phyloP scores from a whole-genome alignment of 331 rosid species.

The Arachis monticola region DNA sequence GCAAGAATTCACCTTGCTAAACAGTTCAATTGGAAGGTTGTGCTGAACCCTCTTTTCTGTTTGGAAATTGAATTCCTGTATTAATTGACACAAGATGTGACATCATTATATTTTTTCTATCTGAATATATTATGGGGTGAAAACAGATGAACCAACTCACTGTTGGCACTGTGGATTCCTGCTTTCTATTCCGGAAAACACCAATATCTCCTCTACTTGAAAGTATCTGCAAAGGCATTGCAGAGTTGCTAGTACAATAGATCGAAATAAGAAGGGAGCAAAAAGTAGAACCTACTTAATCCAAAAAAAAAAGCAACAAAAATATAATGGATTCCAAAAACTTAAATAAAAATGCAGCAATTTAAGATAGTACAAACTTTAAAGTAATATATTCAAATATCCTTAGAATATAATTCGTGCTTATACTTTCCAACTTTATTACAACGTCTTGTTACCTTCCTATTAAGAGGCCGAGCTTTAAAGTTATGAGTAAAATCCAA shows the following conservation, averaged over 20 bases:
- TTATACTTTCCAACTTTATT: slow-evolving; percentile 13
- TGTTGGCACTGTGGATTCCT: slow-evolving; percentile 78
- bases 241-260: slow-evolving; percentile 20
- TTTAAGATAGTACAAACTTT: slow-evolving; percentile 1
- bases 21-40: slow-evolving; percentile 76
- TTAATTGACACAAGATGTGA: slow-evolving; percentile 42
- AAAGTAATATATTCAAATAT: slow-evolving; percentile 1
- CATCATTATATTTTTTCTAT: slow-evolving; percentile 1
- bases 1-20: slow-evolving; percentile 70
- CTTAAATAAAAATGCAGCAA: not conserved
- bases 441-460: slow-evolving; percentile 58
- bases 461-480: slow-evolving; percentile 81
- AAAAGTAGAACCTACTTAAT: slow-evolving; percentile 22
- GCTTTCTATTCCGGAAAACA: slow-evolving; percentile 77
- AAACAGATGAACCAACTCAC: slow-evolving; percentile 49
- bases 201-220: slow-evolving; percentile 89
- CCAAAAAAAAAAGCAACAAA: not conserved
- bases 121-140: slow-evolving; percentile 12
- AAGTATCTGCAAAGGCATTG: slow-evolving; percentile 64
- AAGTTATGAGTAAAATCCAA: slow-evolving; percentile 52
- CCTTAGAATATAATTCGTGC: slow-evolving; percentile 26
- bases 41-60: slow-evolving; percentile 67
- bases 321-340: slow-evolving; percentile 1
- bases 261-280: slow-evolving; percentile 28
- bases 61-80: slow-evolving; percentile 83